Base-by-base conservation (phyloP, 352 stramenopile species). In the Globisporangium viniferum region DNA sequence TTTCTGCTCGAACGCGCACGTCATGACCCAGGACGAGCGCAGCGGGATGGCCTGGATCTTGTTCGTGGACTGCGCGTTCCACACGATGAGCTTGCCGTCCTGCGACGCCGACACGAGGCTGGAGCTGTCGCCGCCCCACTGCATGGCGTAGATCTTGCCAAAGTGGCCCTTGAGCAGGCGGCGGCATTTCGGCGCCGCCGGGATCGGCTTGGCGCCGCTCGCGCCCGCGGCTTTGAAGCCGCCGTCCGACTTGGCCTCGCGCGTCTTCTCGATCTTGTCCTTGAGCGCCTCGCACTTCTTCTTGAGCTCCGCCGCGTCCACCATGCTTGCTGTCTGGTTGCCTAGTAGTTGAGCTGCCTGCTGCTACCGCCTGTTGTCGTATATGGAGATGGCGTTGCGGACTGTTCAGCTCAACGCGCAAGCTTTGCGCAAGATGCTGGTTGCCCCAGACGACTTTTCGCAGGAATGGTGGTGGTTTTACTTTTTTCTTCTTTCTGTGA, bases 1-100 rank as follows among this genome's bases (percentile, higher is more conserved):
- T 55, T 95, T 94, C 74, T 98, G 97, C 84, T 99, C 98, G 72
- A 99, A 99, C 5, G 97, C 97, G 70, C 98, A 99, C 8, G 97
- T 99, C 98, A 99, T 99, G 66, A 99, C 98, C 95, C 98, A 99
- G 24, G 89, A 98, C 15, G 93, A 99, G 39, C 97, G 95, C 44
- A 99, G 78, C 39, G 95, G 92, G 72, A 99, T 99, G 9, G 94
- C 90, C 76, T 99, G 93, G 65, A 98, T 88, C 82, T 99, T 99
- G 76, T 98, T 98, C 61, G 94, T 98, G 5, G 89, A 97, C 54
- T 98, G 86, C 20, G 96, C 97, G 75, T 99, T 99, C 98, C 98
- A 99, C 35, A 99, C 88, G 46, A 99, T 98, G 36, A 99, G 86
- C 80, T 99, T 99, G 48, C 98, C 98, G 79, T 99, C 98, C 85